Base-by-base conservation (phyloP, 495 filamentous ascomycete species). In the Xylaria acuta region DNA sequence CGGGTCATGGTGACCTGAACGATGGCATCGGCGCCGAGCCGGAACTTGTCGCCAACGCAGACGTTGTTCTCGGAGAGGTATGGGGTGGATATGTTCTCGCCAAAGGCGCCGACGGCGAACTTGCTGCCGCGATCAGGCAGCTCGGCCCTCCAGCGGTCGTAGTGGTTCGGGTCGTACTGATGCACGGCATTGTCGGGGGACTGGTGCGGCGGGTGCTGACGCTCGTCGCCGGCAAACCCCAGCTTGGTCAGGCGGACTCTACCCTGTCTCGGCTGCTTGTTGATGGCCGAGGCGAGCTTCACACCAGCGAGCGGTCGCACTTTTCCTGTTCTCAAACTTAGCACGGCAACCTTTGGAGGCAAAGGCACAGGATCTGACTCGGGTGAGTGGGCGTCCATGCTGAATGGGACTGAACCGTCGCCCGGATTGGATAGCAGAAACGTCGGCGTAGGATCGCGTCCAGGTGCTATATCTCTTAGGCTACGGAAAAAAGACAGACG, bases 331-430 rank as follows among this genome's bases (percentile, higher is more conserved):
- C 84, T 78, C 32, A 85, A 25, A 68, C 82, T 80, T 54, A 80
- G 54, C n/a, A 86, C 63, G 2, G 72, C 79, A 79, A 92, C 87
- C 80, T 82, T 80, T 1, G 84, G 82, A 18, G 78, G 81, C 77
- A 87, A 76, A 82, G 82, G 72, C 89, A 86, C 71, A 88, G 87
- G 54, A 72, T 56, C 64, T 72, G 70, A 72, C 70, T 91, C 84
- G 0, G 91, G 87, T 71, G 91, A 82, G 71, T 90, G 89, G 77
- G 73, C 72, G 25, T 64, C 73, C 75, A 76, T 79, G 11, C 22
- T 62, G 36, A 32, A 30, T 32, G 32, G 45, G 9, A 66, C 30
- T 53, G 20, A 38, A 36, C 12, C 2, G 43, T 53, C 18, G 53
- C 53, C 53, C 12, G 14, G 14, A 56, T 32, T 32, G 12, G 16